Conservation (phyloP, 768 basidiomycete species). For the Flagelloscypha sp. region DNA sequence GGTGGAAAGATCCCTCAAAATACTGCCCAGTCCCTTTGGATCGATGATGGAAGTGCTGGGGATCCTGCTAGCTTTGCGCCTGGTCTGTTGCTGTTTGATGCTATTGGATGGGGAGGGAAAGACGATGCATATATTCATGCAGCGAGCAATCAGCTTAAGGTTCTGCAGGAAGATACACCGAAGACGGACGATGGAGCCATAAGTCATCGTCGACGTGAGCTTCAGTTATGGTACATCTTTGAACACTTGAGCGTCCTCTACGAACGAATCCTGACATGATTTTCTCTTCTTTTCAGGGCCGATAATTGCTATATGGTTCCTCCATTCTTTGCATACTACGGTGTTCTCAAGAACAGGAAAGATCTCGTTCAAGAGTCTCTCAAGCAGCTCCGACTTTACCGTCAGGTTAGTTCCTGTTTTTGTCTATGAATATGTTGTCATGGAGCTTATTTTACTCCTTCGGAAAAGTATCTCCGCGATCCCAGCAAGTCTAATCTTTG, state of each 20-base stretch:
- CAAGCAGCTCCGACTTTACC: conserved; percentile 65
- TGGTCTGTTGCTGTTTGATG: conserved; percentile 53
- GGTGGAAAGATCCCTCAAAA: conserved; percentile 34
- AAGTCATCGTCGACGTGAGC: conserved; percentile 59
- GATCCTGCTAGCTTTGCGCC: conserved; percentile 79
- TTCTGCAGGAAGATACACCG: conserved; percentile 47
- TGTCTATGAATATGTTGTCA: too few relatives aligned
- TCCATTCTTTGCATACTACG: conserved; percentile 64
- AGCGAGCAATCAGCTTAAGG: conserved; percentile 59
- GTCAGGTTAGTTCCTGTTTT: too few relatives aligned
- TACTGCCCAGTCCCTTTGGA: conserved; percentile 51
- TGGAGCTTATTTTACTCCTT: too few relatives aligned
- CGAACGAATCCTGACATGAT: conserved; percentile 2
- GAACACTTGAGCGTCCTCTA: not conserved
- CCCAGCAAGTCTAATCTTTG: conserved; percentile 46
- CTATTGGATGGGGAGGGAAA: too few relatives aligned
- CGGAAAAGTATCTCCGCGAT: conserved; percentile 56
- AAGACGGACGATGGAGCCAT: conserved; percentile 70
- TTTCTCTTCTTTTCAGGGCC: conserved; percentile 47
- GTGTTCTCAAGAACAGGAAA: conserved; percentile 47
- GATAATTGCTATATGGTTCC: conserved; percentile 81
- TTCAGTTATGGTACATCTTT: conserved; percentile 61
- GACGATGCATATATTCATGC: conserved; percentile 63
- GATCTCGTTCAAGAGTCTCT: conserved; percentile 59
- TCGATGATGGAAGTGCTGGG: conserved; percentile 52